A percentile compares a stretch with the other conserved stretches of the same genome.
These are phyloP conservation scores for Pseudogymnoascus sp. DNA, from an alignment of 2,329 filamentous ascomycete species.

Conservation along the genomic window DNA sequence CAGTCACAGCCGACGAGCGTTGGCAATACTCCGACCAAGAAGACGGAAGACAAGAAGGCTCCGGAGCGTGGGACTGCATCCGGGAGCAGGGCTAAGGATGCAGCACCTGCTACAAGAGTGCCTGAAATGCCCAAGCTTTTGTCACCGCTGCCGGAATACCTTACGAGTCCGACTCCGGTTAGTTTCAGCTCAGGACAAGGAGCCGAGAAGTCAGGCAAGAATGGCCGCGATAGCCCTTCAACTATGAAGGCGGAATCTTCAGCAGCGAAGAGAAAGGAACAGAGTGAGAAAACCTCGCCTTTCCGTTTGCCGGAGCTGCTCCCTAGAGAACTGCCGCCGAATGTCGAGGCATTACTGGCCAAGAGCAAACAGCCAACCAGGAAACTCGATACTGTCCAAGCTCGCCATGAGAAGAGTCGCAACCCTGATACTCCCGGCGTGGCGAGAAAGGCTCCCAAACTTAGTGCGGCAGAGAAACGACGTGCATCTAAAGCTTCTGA, in stretches of 20 bases:
- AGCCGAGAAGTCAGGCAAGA: background rate
- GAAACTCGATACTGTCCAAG: conserved; percentile 21
- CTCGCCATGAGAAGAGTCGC: conserved; percentile 25
- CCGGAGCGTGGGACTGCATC: background rate
- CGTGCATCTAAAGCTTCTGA: background rate
- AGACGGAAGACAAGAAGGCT: background rate
- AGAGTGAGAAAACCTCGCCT: background rate
- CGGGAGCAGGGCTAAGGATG: background rate
- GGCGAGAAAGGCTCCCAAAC: conserved; percentile 23
- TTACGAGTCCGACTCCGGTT: background rate
- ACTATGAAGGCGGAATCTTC: background rate
- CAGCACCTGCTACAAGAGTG: background rate
- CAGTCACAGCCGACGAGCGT: background rate
- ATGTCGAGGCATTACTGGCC: conserved; percentile 24
- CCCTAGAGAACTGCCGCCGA: conserved; percentile 24
- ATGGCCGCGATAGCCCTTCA: background rate
- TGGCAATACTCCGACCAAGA: background rate
- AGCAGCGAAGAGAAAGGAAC: background rate
- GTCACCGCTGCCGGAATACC: background rate
- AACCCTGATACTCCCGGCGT: conserved; percentile 26
- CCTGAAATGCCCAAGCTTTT: background rate
- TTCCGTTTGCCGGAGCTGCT: conserved; percentile 19
- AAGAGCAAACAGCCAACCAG: background rate
- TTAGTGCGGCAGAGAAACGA: conserved; percentile 13
- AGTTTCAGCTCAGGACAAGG: background rate